phyloP scores from a whole-genome alignment of 495 filamentous ascomycete genomes.

The Bryoglossum gracile region DNA sequence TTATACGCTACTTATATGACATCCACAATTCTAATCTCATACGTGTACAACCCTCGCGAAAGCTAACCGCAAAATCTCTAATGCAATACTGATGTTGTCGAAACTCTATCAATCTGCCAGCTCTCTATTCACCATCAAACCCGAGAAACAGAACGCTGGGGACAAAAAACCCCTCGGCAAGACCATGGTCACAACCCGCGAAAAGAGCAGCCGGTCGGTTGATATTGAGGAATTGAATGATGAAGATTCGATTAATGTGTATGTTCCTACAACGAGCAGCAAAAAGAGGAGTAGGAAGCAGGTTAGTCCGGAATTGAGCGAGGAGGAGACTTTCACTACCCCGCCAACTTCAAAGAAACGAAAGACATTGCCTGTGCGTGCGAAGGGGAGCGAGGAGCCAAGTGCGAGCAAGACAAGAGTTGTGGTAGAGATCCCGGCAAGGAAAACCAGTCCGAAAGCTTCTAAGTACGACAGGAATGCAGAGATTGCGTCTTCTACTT shows the following conservation, averaged over 20 bases:
- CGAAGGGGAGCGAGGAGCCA: slow-evolving; percentile 8
- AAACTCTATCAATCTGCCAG: slow-evolving; percentile 14
- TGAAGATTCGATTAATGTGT: slow-evolving; percentile 7
- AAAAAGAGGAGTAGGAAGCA: slow-evolving; percentile 1
- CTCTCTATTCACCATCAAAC: slow-evolving; percentile 3
- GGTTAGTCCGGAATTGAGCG: slow-evolving; percentile 1
- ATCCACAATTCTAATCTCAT: no score
- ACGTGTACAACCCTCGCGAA: no score
- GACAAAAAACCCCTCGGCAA: neutral
- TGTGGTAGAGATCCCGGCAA: slow-evolving; percentile 19
- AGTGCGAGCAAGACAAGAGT: slow-evolving; percentile 6
- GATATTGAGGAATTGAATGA: neutral
- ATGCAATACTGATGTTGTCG: slow-evolving; percentile 21
- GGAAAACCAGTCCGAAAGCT: neutral
- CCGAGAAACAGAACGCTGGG: neutral
- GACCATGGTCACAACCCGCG: slow-evolving; percentile 16
- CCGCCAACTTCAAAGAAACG: slow-evolving; percentile 11
- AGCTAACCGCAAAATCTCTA: no score
- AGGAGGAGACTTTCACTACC: slow-evolving; percentile 1
- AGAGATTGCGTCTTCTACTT: no score
- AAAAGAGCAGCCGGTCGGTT: neutral
- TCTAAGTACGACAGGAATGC: neutral
- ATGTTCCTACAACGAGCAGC: slow-evolving; percentile 9
- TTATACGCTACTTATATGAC: no score
- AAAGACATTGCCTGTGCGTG: slow-evolving; percentile 14